A percentile compares a stretch with the other conserved stretches of the same genome.
Evolutionary conservation across 768 basidiomycete species (phyloP).

Genomic region (Glaciozyma martinii): DNA sequence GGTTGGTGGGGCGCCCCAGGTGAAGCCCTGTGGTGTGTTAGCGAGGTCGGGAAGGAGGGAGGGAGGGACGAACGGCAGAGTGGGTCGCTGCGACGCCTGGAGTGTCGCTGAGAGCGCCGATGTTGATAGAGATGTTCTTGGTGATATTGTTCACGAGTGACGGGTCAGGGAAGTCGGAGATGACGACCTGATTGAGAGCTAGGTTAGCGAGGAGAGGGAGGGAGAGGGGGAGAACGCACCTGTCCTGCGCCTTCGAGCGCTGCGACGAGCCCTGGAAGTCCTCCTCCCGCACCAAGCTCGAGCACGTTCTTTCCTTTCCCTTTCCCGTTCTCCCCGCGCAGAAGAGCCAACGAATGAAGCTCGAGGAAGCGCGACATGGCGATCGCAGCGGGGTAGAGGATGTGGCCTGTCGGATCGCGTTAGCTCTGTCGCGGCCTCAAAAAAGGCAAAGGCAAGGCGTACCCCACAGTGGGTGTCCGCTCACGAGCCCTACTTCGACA

Average conservation of each 20-base stretch:
- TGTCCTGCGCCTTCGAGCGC: conserved; percentile 60
- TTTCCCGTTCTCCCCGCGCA: conserved; percentile 12
- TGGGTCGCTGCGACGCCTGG: background rate
- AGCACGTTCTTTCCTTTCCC: conserved; percentile 49
- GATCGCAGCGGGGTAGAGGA: conserved; percentile 37
- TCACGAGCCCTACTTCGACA: conserved; percentile 27
- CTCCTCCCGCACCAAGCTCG: conserved; percentile 91
- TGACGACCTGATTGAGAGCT: conserved; percentile 51
- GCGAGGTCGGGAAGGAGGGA: conserved; percentile 34
- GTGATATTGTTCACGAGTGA: conserved; percentile 64
- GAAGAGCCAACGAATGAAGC: conserved; percentile 32
- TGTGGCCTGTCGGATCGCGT: conserved; percentile 29
- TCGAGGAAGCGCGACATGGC: conserved; percentile 36
- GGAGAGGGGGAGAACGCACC: conserved; percentile 42
- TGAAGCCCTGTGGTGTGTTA: conserved; percentile 53
- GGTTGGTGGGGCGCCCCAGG: conserved; percentile 61
- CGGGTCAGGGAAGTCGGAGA: conserved; percentile 88
- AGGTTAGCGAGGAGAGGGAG: background rate
- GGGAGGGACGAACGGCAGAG: conserved; percentile 12
- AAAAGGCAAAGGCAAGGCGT: background rate
- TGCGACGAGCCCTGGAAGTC: conserved; percentile 69
- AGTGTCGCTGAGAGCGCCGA: conserved; percentile 30
- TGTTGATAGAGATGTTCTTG: conserved; percentile 58
- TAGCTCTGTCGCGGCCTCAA: background rate
- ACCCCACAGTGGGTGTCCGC: conserved; percentile 32